phyloP scores from a whole-genome alignment of 192 early-diverging fungal species.

The Coemansia asiatica region DNA sequence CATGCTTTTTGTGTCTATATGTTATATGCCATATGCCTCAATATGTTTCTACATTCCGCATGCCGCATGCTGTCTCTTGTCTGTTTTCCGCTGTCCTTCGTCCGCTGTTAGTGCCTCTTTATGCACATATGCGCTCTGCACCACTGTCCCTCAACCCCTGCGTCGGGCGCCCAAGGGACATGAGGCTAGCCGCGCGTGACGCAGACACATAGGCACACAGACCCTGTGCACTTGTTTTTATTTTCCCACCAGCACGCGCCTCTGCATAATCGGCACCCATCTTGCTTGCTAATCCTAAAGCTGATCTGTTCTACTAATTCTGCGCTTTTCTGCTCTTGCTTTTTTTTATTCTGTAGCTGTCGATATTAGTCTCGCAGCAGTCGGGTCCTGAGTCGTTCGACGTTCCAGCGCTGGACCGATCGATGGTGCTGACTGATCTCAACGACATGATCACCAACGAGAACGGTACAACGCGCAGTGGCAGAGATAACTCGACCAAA shows the following conservation, averaged over 20 bases:
- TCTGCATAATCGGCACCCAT: background rate
- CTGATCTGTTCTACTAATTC: background rate
- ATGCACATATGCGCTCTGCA: background rate
- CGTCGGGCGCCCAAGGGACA: background rate
- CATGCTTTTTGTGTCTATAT: background rate
- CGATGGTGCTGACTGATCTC: constrained; percentile 53
- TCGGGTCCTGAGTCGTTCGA: constrained; percentile 33
- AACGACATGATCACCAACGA: constrained; percentile 51
- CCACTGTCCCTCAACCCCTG: background rate
- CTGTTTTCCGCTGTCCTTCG: background rate
- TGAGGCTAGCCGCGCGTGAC: background rate
- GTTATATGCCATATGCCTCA: too few species aligned
- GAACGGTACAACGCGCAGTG: constrained; percentile 18
- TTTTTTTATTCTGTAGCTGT: constrained; percentile 34
- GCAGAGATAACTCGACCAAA: constrained; percentile 33
- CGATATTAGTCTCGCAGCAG: constrained; percentile 35
- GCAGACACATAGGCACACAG: background rate
- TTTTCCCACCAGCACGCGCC: background rate
- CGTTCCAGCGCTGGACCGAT: constrained; percentile 42
- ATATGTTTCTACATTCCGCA: too few species aligned
- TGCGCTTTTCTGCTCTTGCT: background rate
- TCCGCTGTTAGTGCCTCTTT: too few species aligned
- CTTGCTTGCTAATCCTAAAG: background rate
- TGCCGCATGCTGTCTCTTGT: background rate
- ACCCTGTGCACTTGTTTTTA: constrained; percentile 3